Conservation (phyloP, 164 flowering plant genomes). For the Sextonia rubra region DNA sequence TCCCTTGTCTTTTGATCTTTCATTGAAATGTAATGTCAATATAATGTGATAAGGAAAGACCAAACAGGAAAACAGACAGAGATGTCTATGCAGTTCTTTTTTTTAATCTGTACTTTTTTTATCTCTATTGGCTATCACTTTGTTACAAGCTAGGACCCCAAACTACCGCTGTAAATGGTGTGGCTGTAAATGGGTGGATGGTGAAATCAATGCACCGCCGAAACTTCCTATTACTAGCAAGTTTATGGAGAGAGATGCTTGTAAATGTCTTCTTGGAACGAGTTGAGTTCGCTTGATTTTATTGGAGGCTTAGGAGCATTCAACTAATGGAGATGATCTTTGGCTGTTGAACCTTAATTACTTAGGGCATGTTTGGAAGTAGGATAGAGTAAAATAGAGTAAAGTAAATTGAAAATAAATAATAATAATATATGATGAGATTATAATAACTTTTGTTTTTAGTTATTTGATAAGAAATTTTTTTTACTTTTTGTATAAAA, state of each 20-base stretch:
- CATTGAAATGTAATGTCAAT: conserved; percentile 8
- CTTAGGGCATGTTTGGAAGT: not conserved
- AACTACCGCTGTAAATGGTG: not conserved
- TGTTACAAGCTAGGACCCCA: not conserved
- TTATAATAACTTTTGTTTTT: no score
- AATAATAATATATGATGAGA: no score
- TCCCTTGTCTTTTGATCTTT: conserved; percentile 4
- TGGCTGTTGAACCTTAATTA: not conserved
- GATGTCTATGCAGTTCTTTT: not conserved
- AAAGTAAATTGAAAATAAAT: no score
- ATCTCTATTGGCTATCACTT: not conserved
- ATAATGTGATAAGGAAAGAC: not conserved
- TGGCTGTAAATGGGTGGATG: conserved; percentile 16
- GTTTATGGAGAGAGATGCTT: not conserved
- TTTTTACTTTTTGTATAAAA: no score
- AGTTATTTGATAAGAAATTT: no score
- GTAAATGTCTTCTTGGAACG: no score
- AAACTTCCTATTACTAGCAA: conserved; percentile 15
- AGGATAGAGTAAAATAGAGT: no score
- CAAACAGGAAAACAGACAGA: not conserved
- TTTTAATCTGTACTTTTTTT: not conserved
- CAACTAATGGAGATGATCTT: not conserved
- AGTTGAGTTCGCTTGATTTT: not conserved
- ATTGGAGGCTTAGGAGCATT: not conserved
- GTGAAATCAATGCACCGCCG: conserved; percentile 20